Evolutionary conservation across 768 basidiomycete genomes (phyloP).

Genomic region (Suillus placidus): DNA sequence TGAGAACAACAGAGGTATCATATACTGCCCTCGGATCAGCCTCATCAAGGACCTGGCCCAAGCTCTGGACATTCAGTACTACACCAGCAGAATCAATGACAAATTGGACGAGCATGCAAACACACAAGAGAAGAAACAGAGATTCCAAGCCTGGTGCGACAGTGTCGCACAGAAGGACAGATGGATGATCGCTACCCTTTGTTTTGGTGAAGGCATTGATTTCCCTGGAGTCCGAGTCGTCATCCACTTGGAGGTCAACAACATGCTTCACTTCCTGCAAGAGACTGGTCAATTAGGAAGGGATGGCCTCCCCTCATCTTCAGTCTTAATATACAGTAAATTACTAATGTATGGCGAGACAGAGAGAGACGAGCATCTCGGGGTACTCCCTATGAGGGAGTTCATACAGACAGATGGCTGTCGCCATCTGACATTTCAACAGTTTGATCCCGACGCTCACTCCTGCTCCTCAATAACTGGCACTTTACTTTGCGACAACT

Average conservation of each 20-base stretch:
- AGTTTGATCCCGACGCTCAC: no score
- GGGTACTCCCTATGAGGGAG: no score
- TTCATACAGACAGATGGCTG: no score
- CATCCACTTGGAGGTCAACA: not conserved
- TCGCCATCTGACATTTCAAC: no score
- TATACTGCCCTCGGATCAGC: slow-evolving; percentile 5
- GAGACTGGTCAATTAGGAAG: slow-evolving; percentile 17
- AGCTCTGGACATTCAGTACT: not conserved
- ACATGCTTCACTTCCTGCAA: slow-evolving; percentile 16
- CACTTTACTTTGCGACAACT: no score
- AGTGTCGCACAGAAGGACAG: not conserved
- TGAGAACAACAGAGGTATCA: slow-evolving; percentile 1
- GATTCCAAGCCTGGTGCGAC: not conserved
- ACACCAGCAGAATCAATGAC: slow-evolving; percentile 9
- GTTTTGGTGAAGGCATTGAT: not conserved
- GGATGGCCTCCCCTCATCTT: not conserved
- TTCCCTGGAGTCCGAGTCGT: not conserved
- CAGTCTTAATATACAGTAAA: slow-evolving; percentile 12
- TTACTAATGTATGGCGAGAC: not conserved
- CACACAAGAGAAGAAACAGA: slow-evolving; percentile 10
- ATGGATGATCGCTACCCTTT: not conserved
- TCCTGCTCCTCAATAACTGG: no score
- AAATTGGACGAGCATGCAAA: not conserved
- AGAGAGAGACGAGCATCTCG: not conserved
- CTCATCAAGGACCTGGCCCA: slow-evolving; percentile 5